phyloP scores from a whole-genome alignment of 1,284 basidiomycete species.

The Trametes hirsuta region DNA sequence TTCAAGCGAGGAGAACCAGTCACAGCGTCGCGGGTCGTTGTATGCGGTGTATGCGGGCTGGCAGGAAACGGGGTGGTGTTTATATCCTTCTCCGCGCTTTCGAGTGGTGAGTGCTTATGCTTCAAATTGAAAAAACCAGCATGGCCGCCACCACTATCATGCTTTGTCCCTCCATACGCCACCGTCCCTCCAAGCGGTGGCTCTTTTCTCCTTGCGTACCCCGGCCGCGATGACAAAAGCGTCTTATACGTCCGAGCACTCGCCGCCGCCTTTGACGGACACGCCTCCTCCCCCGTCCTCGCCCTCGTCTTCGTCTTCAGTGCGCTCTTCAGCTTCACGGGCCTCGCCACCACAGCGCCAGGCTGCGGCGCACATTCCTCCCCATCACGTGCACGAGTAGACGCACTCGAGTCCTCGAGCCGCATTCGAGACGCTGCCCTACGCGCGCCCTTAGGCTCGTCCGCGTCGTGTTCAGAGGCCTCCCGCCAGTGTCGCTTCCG shows the following conservation, averaged over 20 bases:
- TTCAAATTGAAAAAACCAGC: neutral
- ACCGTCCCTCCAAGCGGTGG: neutral
- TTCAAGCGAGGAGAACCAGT: neutral
- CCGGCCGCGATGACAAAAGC: neutral
- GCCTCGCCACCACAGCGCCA: neutral
- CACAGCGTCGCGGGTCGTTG: neutral
- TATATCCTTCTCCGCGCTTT: neutral
- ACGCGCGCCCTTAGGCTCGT: neutral
- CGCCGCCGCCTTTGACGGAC: neutral
- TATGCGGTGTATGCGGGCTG: neutral
- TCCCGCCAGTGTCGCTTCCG: no score
- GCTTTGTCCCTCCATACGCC: slow-evolving; percentile 2
- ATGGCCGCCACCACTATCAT: neutral
- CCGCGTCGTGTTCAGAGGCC: neutral
- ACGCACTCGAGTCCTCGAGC: slow-evolving; percentile 1
- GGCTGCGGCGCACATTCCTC: neutral
- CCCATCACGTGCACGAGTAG: neutral
- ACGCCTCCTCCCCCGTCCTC: neutral
- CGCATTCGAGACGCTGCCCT: slow-evolving; percentile 2
- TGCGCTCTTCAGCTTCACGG: slow-evolving; percentile 18
- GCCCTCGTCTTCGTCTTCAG: slow-evolving; percentile 6
- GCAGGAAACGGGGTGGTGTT: no score
- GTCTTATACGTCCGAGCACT: neutral
- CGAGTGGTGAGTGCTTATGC: no score
- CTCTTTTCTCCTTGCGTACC: neutral